phyloP scores from a whole-genome alignment of 179 eudicot species.

The Vitellaria paradoxa region DNA sequence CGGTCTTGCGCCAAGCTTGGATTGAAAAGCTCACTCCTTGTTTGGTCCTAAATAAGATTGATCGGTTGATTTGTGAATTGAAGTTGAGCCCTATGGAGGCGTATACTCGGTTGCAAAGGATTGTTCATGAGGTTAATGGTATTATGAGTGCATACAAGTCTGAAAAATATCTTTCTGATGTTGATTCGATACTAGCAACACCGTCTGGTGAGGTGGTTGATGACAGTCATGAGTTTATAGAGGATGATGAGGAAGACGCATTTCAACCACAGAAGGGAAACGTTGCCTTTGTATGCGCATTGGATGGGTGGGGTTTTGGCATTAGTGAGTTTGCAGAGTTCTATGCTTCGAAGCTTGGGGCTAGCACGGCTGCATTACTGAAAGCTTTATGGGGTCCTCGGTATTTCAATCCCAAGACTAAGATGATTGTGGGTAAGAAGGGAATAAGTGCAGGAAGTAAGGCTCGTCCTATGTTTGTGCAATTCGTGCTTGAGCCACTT shows the following conservation, averaged over 20 bases:
- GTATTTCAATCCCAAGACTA: constrained; percentile 65
- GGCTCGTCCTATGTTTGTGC: constrained; percentile 80
- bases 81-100: constrained; percentile 86
- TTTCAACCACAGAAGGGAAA: constrained; percentile 97
- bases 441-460: constrained; percentile 54
- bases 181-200: constrained; percentile 73
- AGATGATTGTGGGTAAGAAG: constrained; percentile 72
- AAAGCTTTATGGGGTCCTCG: constrained; percentile 86
- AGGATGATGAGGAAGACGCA: constrained; percentile 83
- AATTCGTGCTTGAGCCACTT: constrained; percentile 76
- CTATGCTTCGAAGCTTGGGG: constrained; percentile 69
- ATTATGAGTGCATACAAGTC: constrained; percentile 84
- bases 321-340: constrained; percentile 75
- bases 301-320: constrained; percentile 95
- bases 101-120: constrained; percentile 59
- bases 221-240: constrained; percentile 50
- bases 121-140: constrained; percentile 87
- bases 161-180: constrained; percentile 91
- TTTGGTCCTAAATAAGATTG: constrained; percentile 90
- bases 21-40: constrained; percentile 85
- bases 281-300: constrained; percentile 88
- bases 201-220: constrained; percentile 38
- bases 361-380: constrained; percentile 33
- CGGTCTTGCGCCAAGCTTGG: constrained; percentile 94
- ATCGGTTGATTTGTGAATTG: constrained; percentile 76